Conservation (phyloP, 2,329 filamentous ascomycete genomes). For the Botryotinia narcissicola region DNA sequence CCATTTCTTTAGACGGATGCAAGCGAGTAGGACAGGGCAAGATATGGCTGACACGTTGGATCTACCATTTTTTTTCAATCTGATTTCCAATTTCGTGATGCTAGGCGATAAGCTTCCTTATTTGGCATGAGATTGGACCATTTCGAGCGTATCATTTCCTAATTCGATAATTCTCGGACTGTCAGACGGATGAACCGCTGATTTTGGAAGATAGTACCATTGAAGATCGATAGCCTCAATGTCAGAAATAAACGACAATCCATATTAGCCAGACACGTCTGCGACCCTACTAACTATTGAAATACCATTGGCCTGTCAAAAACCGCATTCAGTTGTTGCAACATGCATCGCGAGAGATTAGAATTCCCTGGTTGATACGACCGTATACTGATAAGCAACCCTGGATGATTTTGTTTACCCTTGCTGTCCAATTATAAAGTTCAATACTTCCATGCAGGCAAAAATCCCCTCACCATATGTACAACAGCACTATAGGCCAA, state of each 20-base stretch:
- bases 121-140: not conserved
- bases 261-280: not conserved
- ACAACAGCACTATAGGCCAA: not conserved
- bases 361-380: not conserved
- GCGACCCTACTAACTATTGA: not conserved
- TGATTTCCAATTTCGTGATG: not conserved
- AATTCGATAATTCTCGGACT: not conserved
- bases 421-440: constrained; percentile 3
- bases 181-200: not conserved
- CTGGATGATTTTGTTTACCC: constrained; percentile 8
- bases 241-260: not conserved
- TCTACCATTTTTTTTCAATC: not conserved
- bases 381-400: constrained; percentile 4
- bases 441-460: constrained; percentile 12
- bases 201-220: not conserved
- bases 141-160: constrained; percentile 11
- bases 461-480: not conserved
- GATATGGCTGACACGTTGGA: constrained; percentile 7
- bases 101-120: not conserved
- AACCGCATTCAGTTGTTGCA: not conserved
- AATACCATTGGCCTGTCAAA: not conserved
- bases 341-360: not conserved
- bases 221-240: constrained; percentile 10
- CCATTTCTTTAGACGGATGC: not conserved
- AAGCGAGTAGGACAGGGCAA: constrained; percentile 10